Base-by-base conservation (phyloP, 257 asterid species). In the Prunella vulgaris region DNA sequence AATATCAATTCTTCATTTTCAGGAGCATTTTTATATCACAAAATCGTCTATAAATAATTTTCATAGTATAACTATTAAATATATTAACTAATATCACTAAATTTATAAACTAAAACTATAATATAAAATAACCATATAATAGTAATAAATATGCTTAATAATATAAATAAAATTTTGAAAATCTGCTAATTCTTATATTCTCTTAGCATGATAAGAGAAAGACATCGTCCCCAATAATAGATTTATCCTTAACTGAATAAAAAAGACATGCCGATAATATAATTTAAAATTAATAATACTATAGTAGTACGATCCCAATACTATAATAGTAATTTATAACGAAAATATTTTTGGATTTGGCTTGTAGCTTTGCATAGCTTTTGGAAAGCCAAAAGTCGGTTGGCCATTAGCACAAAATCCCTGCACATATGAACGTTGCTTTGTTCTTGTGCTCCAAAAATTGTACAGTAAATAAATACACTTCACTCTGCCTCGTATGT, bases 381-480 rank as follows among this genome's bases (percentile, higher is more conserved):
- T 60, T 37, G 54, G 32, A 48, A 58, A 74, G 58, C 44, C 68
- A 42, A 60, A 54, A 48, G 70, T 57, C 18, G 69, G 75, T 66
- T 74, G 44, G 76, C 78, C 77, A 75, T 78, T 76, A 63, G 21
- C 18, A 38, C 66, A 18, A 68, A 27, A 73, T 76, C 70, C 58
- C 89, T 86, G 87, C 81, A 51, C 78, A 84, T 79, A 37, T 82
- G 86, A 76, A 84, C 92, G 89, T 86, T 86, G 25, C 65, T 75
- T 74, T 78, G 76, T 78, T 75, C 49, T 79, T 53, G 82, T 82
- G 76, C 72, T 67, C 73, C 77, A 54, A 53, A 71, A 51, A 38
- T 49, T n/a, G 15, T 54, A 30, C 68, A 44, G 8, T 49, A 59
- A 59, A 21, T 52, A 52, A 2, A 22, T 28, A 2, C 64, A 5